A percentile compares a stretch with the other conserved stretches of the same genome.
phyloP scores from a whole-genome alignment of 768 basidiomycete genomes.

The Chiua virens region DNA sequence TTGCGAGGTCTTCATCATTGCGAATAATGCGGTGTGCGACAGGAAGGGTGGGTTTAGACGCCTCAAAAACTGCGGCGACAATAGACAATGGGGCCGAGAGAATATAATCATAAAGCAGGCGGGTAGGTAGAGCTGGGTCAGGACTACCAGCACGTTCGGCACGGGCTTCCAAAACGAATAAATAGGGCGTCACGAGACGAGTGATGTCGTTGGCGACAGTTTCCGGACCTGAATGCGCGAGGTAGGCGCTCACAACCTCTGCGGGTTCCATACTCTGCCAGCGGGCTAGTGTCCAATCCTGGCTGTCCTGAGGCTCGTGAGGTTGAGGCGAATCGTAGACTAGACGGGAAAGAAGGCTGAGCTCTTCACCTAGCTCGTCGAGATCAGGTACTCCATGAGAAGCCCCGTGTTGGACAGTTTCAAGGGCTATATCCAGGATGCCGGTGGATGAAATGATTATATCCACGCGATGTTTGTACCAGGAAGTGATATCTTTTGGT shows the following conservation, averaged over 20 bases:
- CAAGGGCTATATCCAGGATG: slow-evolving; percentile 76
- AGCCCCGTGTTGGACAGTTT: slow-evolving; percentile 82
- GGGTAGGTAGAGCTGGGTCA: slow-evolving; percentile 63
- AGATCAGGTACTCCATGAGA: slow-evolving; percentile 75
- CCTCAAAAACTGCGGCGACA: slow-evolving; percentile 78
- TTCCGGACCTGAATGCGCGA: slow-evolving; percentile 65
- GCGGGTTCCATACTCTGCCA: slow-evolving; percentile 73
- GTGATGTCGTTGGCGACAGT: slow-evolving; percentile 67
- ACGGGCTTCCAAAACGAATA: slow-evolving; percentile 88
- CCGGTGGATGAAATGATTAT: slow-evolving; percentile 64
- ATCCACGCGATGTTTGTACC: slow-evolving; percentile 74
- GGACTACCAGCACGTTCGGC: slow-evolving; percentile 77
- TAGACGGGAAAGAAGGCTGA: slow-evolving; percentile 81
- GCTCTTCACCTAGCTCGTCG: slow-evolving; percentile 88
- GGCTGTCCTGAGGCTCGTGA: slow-evolving; percentile 37
- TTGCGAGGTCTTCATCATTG: slow-evolving; percentile 80
- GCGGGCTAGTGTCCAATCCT: slow-evolving; percentile 73
- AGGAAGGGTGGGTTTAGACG: slow-evolving; percentile 87
- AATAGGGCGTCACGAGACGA: slow-evolving; percentile 85
- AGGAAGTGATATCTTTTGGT: slow-evolving; percentile 50
- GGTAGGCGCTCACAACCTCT: slow-evolving; percentile 71
- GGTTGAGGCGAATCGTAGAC: slow-evolving; percentile 76
- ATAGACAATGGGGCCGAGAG: slow-evolving; percentile 66
- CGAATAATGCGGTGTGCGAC: slow-evolving; percentile 69
- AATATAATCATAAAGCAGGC: slow-evolving; percentile 70